These are phyloP conservation scores for Leptographium wingfieldii DNA, from an alignment of 2,329 filamentous ascomycete genomes.

Conservation along the genomic window DNA sequence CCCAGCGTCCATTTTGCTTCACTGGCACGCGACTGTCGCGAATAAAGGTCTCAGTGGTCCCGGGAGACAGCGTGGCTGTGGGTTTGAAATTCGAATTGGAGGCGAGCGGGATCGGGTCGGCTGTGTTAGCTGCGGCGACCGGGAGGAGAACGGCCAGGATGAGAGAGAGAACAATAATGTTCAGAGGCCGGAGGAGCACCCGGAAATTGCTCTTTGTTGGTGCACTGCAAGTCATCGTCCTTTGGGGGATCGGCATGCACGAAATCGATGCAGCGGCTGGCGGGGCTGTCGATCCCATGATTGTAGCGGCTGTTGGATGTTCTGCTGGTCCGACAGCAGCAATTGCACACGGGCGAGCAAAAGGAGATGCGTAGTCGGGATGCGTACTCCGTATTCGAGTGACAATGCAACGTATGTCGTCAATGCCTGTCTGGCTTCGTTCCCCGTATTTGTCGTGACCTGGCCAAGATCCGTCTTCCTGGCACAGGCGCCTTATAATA, in stretches of 20 bases:
- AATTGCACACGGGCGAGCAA: background rate
- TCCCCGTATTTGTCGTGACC: background rate
- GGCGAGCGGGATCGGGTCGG: constrained; percentile 3
- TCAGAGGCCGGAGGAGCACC: constrained; percentile 14
- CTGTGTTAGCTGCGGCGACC: constrained; percentile 6
- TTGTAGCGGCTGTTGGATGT: constrained; percentile 3
- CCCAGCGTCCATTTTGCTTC: constrained; percentile 23
- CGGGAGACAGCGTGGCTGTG: constrained; percentile 11
- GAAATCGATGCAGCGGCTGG: background rate
- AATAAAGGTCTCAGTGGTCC: constrained; percentile 19
- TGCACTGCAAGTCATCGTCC: background rate
- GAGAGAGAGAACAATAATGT: constrained; percentile 11
- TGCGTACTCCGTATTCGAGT: no score
- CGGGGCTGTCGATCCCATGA: constrained; percentile 7
- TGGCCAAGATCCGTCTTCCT: background rate
- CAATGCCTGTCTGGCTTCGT: background rate
- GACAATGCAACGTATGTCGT: background rate
- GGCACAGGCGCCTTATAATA: background rate
- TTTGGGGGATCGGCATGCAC: constrained; percentile 4
- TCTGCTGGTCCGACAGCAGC: background rate
- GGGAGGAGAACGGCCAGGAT: constrained; percentile 14
- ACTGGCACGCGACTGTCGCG: constrained; percentile 24
- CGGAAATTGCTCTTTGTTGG: background rate
- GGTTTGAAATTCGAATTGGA: constrained; percentile 2
- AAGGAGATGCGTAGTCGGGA: background rate